Conservation (phyloP, 352 stramenopile species). For the Pythium chondricola region DNA sequence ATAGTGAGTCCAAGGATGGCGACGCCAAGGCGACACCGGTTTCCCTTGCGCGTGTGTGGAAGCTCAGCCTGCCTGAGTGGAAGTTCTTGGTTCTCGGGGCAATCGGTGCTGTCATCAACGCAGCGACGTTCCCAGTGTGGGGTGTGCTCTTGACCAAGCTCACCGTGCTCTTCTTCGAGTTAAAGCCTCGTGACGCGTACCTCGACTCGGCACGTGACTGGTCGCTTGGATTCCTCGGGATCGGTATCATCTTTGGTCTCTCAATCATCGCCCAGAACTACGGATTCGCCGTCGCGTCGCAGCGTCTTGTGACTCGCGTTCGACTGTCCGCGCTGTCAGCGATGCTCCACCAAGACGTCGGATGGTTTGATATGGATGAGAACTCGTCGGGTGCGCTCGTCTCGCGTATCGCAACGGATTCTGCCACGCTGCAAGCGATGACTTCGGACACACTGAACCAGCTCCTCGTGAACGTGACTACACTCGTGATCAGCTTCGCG, state of each 20-base stretch:
- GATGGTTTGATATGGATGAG: constrained; percentile 46
- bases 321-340: constrained; percentile 19
- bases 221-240: constrained; percentile 19
- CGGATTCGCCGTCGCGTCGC: constrained; percentile 23
- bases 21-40: background rate
- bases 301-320: constrained; percentile 27
- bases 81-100: constrained; percentile 28
- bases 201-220: constrained; percentile 11
- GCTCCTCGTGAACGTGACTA: constrained; percentile 23
- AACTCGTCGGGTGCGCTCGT: constrained; percentile 46
- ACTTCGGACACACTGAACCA: constrained; percentile 36
- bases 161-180: constrained; percentile 23
- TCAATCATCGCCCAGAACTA: constrained; percentile 21
- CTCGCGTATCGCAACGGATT: constrained; percentile 41
- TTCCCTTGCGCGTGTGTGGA: constrained; percentile 14
- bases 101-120: constrained; percentile 34
- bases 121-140: constrained; percentile 24
- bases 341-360: constrained; percentile 47
- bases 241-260: constrained; percentile 15
- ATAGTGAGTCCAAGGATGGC: background rate
- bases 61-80: constrained; percentile 17
- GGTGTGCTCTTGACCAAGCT: constrained; percentile 21
- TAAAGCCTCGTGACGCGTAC: constrained; percentile 7
- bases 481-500: constrained; percentile 26
- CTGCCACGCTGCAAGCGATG: constrained; percentile 42